Evolutionary conservation across 2,329 filamentous ascomycete species (phyloP).

Genomic region (Microcyclosporella mali): DNA sequence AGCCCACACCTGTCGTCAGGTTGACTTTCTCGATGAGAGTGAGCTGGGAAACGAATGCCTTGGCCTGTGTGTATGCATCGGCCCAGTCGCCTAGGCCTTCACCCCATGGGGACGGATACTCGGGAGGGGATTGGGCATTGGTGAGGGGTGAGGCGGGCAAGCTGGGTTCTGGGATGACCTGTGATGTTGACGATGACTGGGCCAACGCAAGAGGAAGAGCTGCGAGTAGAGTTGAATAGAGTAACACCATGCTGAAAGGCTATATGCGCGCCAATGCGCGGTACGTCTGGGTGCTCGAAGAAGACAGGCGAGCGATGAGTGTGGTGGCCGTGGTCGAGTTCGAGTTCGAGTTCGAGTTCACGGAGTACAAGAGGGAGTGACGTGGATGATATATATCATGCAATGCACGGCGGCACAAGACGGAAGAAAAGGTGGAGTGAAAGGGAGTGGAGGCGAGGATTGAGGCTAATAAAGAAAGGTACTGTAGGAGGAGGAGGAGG

Average conservation of each 20-base stretch:
- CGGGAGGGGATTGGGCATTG: constrained; percentile 51
- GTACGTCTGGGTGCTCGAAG: no score
- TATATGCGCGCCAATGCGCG: not conserved
- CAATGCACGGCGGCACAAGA: no score
- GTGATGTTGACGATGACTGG: constrained; percentile 18
- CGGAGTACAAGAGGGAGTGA: no score
- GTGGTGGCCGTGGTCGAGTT: no score
- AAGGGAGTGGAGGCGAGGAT: no score
- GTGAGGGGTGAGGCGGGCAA: constrained; percentile 1
- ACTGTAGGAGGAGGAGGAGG: no score
- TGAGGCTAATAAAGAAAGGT: no score
- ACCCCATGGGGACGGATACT: constrained; percentile 85
- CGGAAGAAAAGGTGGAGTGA: no score
- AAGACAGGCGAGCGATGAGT: no score
- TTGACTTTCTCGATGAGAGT: constrained; percentile 90
- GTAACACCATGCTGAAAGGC: constrained; percentile 19
- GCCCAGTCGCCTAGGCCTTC: constrained; percentile 68
- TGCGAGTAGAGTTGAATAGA: constrained; percentile 23
- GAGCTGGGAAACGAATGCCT: constrained; percentile 72
- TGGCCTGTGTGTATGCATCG: constrained; percentile 68
- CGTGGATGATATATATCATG: no score
- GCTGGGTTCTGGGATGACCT: not conserved
- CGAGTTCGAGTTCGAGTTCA: no score
- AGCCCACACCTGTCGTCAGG: constrained; percentile 81
- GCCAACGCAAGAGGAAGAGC: constrained; percentile 27